A percentile compares a stretch with the other conserved stretches of the same genome.
phyloP scores from a whole-genome alignment of 768 basidiomycete genomes.

The Mycena olivaceomarginata region DNA sequence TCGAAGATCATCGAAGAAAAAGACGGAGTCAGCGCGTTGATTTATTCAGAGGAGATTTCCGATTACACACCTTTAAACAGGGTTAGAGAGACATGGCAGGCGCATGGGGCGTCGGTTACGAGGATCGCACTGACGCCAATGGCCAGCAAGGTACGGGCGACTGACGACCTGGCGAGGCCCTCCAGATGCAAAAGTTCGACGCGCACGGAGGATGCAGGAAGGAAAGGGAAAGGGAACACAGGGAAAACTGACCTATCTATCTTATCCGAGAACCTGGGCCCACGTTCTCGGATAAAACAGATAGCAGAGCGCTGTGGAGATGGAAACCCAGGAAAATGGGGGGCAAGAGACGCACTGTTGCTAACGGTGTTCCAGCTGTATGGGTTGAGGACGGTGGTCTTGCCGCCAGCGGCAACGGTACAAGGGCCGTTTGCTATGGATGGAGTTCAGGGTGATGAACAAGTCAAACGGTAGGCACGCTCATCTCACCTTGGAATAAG shows the following conservation, averaged over 20 bases:
- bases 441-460: slow-evolving; percentile 34
- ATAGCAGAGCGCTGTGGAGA: too few species aligned
- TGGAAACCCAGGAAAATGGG: neutral
- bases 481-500: slow-evolving; percentile 28
- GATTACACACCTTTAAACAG: neutral
- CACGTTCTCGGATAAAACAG: too few species aligned
- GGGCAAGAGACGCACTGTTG: slow-evolving; percentile 67
- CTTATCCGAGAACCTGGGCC: too few species aligned
- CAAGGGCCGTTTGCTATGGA: slow-evolving; percentile 84
- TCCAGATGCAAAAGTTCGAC: neutral
- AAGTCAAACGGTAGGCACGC: neutral
- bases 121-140: neutral
- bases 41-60: neutral
- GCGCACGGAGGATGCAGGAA: too few species aligned
- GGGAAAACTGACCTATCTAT: too few species aligned
- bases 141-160: neutral
- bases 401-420: slow-evolving; percentile 70
- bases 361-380: slow-evolving; percentile 83
- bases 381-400: slow-evolving; percentile 74
- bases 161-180: neutral
- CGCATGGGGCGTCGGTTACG: neutral
- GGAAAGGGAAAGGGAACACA: too few species aligned
- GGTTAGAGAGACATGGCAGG: neutral
- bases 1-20: neutral
- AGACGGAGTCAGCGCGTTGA: neutral